Percentiles rank a stretch among this genome's conserved stretches.
Conservation (phyloP, 2,329 filamentous ascomycete species). For the Fusarium floridanum region DNA sequence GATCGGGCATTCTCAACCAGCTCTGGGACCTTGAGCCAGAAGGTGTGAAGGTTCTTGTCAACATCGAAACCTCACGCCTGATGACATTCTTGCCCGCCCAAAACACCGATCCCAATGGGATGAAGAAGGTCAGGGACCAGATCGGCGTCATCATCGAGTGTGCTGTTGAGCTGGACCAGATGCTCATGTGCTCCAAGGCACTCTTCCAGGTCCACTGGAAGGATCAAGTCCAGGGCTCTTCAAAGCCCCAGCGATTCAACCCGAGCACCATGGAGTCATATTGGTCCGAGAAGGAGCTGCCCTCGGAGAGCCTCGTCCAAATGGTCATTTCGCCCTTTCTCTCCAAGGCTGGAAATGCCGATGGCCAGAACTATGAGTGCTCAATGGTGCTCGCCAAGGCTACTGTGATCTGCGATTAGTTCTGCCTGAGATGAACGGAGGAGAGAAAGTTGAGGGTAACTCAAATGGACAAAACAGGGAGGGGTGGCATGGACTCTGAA, state of each 20-base stretch:
- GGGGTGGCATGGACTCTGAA: too few relatives aligned
- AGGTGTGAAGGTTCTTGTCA: accelerated
- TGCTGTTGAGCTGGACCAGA: constrained; percentile 22
- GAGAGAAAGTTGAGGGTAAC: too few relatives aligned
- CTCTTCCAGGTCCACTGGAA: not conserved
- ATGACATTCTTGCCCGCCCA: not conserved
- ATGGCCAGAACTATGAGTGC: constrained; percentile 20
- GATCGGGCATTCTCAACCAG: not conserved
- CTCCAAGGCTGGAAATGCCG: constrained; percentile 8
- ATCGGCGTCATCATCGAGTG: not conserved
- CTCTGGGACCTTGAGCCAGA: not conserved
- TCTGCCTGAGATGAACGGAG: too few relatives aligned
- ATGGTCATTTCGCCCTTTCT: constrained; percentile 17
- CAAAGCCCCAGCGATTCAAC: not conserved
- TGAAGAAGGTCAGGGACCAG: accelerated
- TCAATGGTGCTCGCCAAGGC: constrained; percentile 1
- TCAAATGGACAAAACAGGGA: too few relatives aligned
- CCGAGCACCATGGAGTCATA: not conserved
- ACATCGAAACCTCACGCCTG: not conserved
- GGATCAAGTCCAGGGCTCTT: too few relatives aligned
- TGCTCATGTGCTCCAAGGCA: constrained; percentile 25
- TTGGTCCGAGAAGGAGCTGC: too few relatives aligned
- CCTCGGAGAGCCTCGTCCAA: not conserved
- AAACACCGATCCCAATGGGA: too few relatives aligned
- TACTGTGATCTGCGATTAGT: constrained; percentile 33